Evolutionary conservation across 2,329 filamentous ascomycete genomes (phyloP).

Genomic region (Monilinia vaccinii-corymbosi): DNA sequence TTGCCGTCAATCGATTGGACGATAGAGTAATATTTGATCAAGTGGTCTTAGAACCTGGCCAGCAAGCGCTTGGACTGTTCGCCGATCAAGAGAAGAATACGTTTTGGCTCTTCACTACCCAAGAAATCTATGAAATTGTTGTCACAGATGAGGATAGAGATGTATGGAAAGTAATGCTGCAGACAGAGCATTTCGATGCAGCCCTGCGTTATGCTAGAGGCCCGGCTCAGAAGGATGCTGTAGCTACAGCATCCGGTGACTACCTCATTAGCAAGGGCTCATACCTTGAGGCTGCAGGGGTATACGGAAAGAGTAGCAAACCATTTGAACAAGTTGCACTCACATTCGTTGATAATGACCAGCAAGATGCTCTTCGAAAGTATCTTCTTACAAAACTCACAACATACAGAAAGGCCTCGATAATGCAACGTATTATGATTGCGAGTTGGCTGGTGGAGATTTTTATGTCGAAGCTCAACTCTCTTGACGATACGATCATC

Average conservation of each 20-base stretch:
- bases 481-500: constrained; percentile 86
- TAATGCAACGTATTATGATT: constrained; percentile 94
- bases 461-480: constrained; percentile 95
- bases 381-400: constrained; percentile 81
- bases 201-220: constrained; percentile 80
- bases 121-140: constrained; percentile 90
- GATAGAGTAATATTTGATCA: constrained; percentile 84
- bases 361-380: constrained; percentile 82
- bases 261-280: constrained; percentile 73
- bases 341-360: constrained; percentile 78
- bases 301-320: constrained; percentile 94
- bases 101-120: constrained; percentile 88
- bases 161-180: constrained; percentile 89
- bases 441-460: constrained; percentile 92
- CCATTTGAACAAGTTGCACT: constrained; percentile 93
- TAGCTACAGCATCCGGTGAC: constrained; percentile 87
- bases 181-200: constrained; percentile 77
- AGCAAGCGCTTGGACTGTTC: constrained; percentile 73
- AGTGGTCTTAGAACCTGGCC: constrained; percentile 68
- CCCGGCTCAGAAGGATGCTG: constrained; percentile 73
- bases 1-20: constrained; percentile 80
- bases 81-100: constrained; percentile 92
- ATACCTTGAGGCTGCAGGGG: constrained; percentile 74
- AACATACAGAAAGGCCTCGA: constrained; percentile 68
- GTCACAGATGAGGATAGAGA: constrained; percentile 84